These are phyloP conservation scores for Corniculantispora saksenae DNA, from an alignment of 2,329 filamentous ascomycete genomes.

Conservation along the genomic window DNA sequence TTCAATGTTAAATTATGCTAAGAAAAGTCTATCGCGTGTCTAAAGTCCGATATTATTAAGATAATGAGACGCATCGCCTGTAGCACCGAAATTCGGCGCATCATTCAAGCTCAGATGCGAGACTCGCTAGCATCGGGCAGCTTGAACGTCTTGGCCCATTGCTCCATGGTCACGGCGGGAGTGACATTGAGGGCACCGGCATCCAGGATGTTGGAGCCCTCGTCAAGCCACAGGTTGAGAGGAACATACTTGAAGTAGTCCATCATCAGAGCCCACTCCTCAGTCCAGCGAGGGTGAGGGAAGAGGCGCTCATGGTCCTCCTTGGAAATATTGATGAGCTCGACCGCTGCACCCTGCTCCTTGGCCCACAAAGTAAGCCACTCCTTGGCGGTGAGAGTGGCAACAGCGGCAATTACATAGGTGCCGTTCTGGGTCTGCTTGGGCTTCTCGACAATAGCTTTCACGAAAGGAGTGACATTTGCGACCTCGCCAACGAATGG, in stretches of 20 bases:
- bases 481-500: slow-evolving; percentile 32
- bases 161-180: not conserved
- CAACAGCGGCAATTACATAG: slow-evolving; percentile 31
- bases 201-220: not conserved
- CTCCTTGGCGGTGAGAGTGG: slow-evolving; percentile 28
- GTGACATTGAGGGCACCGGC: not conserved
- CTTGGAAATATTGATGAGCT: not conserved
- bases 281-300: not conserved
- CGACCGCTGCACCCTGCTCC: not conserved
- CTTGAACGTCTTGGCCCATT: not conserved
- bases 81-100: not conserved
- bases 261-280: slow-evolving; percentile 1
- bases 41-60: not conserved
- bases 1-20: not conserved
- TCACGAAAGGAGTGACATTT: slow-evolving; percentile 37
- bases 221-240: not conserved
- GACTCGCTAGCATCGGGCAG: slow-evolving; percentile 1
- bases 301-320: not conserved
- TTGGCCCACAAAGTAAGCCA: slow-evolving; percentile 33
- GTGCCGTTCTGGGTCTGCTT: slow-evolving; percentile 29
- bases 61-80: not conserved
- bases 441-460: slow-evolving; percentile 34
- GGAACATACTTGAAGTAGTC: not conserved
- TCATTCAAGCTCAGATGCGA: not conserved
- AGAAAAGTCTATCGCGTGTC: not conserved